A percentile compares a stretch with the other conserved stretches of the same genome.
Conservation (phyloP, 495 filamentous ascomycete genomes). For the Hapsidospora chrysogenum region DNA sequence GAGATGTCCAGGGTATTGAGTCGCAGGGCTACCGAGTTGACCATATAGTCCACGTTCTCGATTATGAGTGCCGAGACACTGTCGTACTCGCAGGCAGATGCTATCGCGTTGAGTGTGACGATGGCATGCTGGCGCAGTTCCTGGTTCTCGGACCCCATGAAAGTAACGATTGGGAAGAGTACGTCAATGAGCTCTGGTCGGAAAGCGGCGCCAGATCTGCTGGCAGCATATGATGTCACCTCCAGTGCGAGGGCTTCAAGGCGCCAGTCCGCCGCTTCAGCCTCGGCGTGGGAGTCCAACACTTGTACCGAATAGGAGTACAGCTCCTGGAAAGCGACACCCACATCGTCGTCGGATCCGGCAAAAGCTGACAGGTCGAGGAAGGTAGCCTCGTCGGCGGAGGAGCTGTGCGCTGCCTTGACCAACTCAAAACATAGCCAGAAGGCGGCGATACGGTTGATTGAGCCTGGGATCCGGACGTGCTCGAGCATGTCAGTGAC, state of each 20-base stretch:
- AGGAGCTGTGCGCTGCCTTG: conserved; percentile 28
- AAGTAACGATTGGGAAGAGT: conserved; percentile 74
- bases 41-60: conserved; percentile 90
- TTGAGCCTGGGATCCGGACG: conserved; percentile 34
- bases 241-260: conserved; percentile 58
- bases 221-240: conserved; percentile 52
- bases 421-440: conserved; percentile 72
- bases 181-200: conserved; percentile 77
- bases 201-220: conserved; percentile 50
- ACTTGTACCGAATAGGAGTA: conserved; percentile 60
- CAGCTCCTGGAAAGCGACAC: conserved; percentile 53
- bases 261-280: conserved; percentile 46
- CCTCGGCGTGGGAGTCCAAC: conserved; percentile 33
- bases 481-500: conserved; percentile 43
- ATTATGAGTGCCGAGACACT: conserved; percentile 67
- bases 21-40: conserved; percentile 78
- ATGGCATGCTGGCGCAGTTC: conserved; percentile 69
- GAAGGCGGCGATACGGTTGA: conserved; percentile 47
- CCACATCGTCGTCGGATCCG: conserved; percentile 23
- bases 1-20: conserved; percentile 85
- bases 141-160: conserved; percentile 56
- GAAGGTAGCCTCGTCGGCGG: conserved; percentile 48
- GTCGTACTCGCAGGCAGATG: conserved; percentile 55
- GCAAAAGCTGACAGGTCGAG: conserved; percentile 30
- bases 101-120: conserved; percentile 63